phyloP scores from a whole-genome alignment of 2,329 filamentous ascomycete species.

The Ophiobolus disseminans region DNA sequence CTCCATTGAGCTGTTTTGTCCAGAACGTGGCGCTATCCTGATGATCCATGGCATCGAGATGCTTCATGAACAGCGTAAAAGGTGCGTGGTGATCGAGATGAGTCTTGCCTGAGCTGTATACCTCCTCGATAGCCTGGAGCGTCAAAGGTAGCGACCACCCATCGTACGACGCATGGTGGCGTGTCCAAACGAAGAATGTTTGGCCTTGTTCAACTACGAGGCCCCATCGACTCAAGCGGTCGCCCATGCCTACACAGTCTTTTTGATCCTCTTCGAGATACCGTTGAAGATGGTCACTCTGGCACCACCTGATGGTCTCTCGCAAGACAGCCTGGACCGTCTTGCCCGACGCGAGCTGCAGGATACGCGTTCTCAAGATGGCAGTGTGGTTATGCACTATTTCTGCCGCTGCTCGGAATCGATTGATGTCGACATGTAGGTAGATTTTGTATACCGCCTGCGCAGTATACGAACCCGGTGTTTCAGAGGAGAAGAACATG shows the following conservation, averaged over 20 bases:
- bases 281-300: not conserved
- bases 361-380: not conserved
- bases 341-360: not conserved
- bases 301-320: not conserved
- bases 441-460: not conserved
- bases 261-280: not conserved
- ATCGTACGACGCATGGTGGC: not conserved
- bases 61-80: conserved; percentile 27
- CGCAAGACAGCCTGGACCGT: not conserved
- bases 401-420: not conserved
- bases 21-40: not conserved
- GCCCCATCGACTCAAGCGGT: not conserved
- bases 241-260: not conserved
- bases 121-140: not conserved
- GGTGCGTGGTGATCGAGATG: not conserved
- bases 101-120: not conserved
- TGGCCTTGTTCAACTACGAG: not conserved
- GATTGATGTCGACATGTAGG: not conserved
- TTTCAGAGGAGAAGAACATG: not conserved
- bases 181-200: not conserved
- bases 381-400: not conserved
- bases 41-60: conserved; percentile 31
- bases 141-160: not conserved
- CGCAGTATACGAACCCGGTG: not conserved
- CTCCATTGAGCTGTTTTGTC: not conserved